These are phyloP conservation scores for Bathelium albidoporum DNA, from an alignment of 495 filamentous ascomycete genomes.

Conservation along the genomic window DNA sequence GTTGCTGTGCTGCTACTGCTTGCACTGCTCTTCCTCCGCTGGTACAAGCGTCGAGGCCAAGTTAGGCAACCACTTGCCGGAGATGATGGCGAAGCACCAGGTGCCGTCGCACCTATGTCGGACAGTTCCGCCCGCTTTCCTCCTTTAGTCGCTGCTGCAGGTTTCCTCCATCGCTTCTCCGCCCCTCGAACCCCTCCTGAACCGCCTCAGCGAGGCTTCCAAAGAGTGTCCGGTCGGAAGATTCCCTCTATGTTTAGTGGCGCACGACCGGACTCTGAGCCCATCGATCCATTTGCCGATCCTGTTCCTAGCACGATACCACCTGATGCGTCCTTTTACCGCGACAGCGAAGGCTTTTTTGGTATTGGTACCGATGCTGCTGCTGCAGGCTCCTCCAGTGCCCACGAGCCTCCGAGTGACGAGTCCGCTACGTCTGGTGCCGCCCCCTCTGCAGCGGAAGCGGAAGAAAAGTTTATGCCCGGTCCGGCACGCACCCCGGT, in stretches of 20 bases:
- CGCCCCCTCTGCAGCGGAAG: neutral
- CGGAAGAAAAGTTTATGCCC: constrained; percentile 16
- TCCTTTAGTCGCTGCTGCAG: constrained; percentile 12
- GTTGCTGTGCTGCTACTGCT: constrained; percentile 20
- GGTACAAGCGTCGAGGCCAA: constrained; percentile 17
- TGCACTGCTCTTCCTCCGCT: constrained; percentile 19
- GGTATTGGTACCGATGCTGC: constrained; percentile 9
- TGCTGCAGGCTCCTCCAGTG: neutral
- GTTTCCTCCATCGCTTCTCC: constrained; percentile 15
- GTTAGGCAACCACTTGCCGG: neutral
- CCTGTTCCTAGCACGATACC: neutral
- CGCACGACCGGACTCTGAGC: neutral
- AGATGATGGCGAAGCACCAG: neutral
- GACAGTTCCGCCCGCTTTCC: constrained; percentile 16
- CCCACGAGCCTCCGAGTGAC: neutral
- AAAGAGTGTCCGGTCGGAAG: constrained; percentile 21
- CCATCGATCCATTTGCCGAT: neutral
- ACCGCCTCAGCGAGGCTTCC: constrained; percentile 18
- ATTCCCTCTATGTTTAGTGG: constrained; percentile 20
- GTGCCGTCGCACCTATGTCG: constrained; percentile 14
- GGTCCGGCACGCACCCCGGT: constrained; percentile 19
- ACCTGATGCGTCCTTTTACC: constrained; percentile 14
- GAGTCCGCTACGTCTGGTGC: neutral
- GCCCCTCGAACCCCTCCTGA: constrained; percentile 5
- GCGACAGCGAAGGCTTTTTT: constrained; percentile 17